Conservation (phyloP, 1,284 basidiomycete genomes). For the Pascua sp. region DNA sequence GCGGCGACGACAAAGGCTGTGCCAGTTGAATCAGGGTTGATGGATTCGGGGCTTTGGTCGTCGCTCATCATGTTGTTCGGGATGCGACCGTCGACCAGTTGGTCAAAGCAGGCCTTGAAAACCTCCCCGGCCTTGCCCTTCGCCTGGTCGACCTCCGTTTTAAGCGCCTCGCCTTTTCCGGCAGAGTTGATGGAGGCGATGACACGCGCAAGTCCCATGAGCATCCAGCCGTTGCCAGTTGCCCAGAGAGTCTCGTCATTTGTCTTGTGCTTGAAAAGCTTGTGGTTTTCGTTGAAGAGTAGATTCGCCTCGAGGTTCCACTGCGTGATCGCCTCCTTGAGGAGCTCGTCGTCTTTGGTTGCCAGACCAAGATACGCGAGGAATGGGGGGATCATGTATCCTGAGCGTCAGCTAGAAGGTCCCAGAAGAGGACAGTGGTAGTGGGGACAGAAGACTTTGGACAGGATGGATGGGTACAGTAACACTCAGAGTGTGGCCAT, state of each 20-base stretch:
- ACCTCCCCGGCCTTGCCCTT: constrained; percentile 49
- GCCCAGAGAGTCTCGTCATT: constrained; percentile 59
- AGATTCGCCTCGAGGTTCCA: constrained; percentile 54
- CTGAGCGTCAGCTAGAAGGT: no score
- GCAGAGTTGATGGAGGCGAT: constrained; percentile 21
- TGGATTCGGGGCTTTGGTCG: constrained; percentile 1
- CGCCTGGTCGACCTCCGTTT: constrained; percentile 53
- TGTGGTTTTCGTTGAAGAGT: constrained; percentile 44
- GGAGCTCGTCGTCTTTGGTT: constrained; percentile 50
- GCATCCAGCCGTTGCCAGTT: constrained; percentile 50
- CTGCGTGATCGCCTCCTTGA: constrained; percentile 55
- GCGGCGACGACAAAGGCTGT: constrained; percentile 34
- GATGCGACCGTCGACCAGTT: constrained; percentile 39
- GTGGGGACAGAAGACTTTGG: no score
- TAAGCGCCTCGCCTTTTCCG: constrained; percentile 5
- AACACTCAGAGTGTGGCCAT: no score
- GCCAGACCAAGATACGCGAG: constrained; percentile 57
- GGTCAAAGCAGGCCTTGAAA: constrained; percentile 51
- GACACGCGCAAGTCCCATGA: constrained; percentile 25
- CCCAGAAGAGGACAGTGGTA: no score
- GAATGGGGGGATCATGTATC: constrained; percentile 64
- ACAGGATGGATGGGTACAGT: no score
- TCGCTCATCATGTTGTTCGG: constrained; percentile 32
- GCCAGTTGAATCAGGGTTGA: constrained; percentile 30
- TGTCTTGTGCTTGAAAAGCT: constrained; percentile 54